These are phyloP conservation scores for Abrus precatorius DNA, from an alignment of 306 rosid genomes.

Conservation along the genomic window DNA sequence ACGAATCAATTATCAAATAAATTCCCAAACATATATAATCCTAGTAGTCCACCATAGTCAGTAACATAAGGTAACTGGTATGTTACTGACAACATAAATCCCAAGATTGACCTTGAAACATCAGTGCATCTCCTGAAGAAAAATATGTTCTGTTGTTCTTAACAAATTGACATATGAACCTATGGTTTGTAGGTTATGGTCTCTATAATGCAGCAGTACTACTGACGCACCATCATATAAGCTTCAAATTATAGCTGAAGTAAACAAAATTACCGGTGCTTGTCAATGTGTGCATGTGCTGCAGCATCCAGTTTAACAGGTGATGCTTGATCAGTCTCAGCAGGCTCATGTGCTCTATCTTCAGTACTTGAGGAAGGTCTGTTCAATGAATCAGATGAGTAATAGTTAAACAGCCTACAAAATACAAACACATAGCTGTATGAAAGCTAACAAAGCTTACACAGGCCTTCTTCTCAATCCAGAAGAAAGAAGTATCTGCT, in stretches of 20 bases:
- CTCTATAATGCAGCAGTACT: constrained; percentile 18
- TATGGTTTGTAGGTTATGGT: constrained; percentile 14
- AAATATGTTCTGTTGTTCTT: constrained; percentile 12
- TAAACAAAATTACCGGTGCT: constrained; percentile 68
- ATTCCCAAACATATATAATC: neutral
- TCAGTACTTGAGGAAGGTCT: constrained; percentile 64
- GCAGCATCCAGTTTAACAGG: constrained; percentile 82
- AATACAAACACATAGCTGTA: constrained; percentile 15
- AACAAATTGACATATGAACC: constrained; percentile 9
- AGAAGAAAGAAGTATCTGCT: constrained; percentile 59
- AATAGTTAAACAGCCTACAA: constrained; percentile 42
- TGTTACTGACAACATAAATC: neutral
- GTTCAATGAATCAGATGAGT: constrained; percentile 50
- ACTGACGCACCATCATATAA: constrained; percentile 32
- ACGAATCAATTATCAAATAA: constrained; percentile 8
- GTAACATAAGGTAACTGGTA: neutral
- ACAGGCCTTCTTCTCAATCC: constrained; percentile 83
- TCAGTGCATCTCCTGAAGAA: constrained; percentile 1
- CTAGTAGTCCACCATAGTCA: neutral
- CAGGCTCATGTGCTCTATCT: constrained; percentile 61
- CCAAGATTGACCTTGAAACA: constrained; percentile 7
- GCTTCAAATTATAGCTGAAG: constrained; percentile 29
- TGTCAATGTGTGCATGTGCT: constrained; percentile 77
- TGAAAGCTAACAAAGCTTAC: constrained; percentile 50
- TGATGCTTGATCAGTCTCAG: constrained; percentile 56